Evolutionary conservation across 306 rosid genomes (phyloP), one percentile per base, ranked within the genome.

Genomic region (Prunus armeniaca): DNA sequence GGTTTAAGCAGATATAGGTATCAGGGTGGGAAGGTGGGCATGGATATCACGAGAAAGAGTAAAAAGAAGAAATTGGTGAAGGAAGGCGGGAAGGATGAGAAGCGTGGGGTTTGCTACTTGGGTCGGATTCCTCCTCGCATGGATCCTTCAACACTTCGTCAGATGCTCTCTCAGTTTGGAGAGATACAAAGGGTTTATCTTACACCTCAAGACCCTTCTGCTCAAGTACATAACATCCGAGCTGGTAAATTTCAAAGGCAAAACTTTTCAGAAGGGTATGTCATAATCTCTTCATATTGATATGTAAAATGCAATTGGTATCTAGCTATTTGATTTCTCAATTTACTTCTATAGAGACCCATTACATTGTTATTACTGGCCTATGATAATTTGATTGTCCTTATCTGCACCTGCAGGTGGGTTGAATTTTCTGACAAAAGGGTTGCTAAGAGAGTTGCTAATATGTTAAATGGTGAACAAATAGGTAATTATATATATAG

Each of bases 41-140:
- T 54, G 78, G 65, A 41, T 45, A 34, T 73, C 27, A 47, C 25
- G 19, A 79, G 27, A 69, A 46, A 15, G 13, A 64, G 3, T 19
- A 82, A 63, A 57, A 57, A 63, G 49, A 73, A 47, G 67, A 54
- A 65, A 28, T 18, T 60, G 28, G 24, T 28, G 5, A 84, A 74
- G 81, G 93, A 90, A 65, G 78, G 88, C 9, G 86, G 81, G 20
- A 73, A 80, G 76, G 90, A 87, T 14, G 20, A 78, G 4, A 87
- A 62, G 81, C 93, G 91, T 1, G 99, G 99, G 2, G 86, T 95
- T 55, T 92, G 97, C 79, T 92, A 90, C 73, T 28, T 91, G 82
- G 88, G 97, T 78, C 89, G 96, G 9, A 87, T 95, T 70, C 97
- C 98, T 2, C 98, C 93, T 17, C 95, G 82, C 64, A 94, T 92